phyloP scores from a whole-genome alignment of 1,139 yeast genomes.

The Lodderomyces orthopsilosis region DNA sequence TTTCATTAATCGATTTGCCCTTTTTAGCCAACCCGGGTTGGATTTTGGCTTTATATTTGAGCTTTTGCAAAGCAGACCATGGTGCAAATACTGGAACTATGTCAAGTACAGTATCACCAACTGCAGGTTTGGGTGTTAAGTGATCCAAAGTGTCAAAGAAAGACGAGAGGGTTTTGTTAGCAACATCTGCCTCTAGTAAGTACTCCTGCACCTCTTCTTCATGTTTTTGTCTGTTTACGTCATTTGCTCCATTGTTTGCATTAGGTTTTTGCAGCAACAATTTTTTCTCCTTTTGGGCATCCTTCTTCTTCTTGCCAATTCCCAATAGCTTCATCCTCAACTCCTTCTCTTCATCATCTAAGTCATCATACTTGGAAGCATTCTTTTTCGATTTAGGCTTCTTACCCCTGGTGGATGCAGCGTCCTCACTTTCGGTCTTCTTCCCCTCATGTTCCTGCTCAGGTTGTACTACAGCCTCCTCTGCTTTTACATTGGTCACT shows the following conservation, averaged over 20 bases:
- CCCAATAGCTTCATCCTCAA: constrained; percentile 80
- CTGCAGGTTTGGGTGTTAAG: constrained; percentile 40
- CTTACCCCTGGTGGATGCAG: constrained; percentile 63
- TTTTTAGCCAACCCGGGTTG: constrained; percentile 87
- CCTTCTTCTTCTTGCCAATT: constrained; percentile 64
- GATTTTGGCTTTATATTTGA: constrained; percentile 79
- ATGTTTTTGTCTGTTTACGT: constrained; percentile 45
- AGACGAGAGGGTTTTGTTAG: constrained; percentile 26
- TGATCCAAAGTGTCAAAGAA: constrained; percentile 42
- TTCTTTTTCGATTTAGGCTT: constrained; percentile 81
- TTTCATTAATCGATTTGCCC: constrained; percentile 79
- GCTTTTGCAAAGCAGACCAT: constrained; percentile 74
- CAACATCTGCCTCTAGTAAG: constrained; percentile 33
- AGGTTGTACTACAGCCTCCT: constrained; percentile 10
- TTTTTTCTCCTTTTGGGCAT: constrained; percentile 26
- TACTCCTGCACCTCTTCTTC: constrained; percentile 52
- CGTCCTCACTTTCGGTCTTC: constrained; percentile 4
- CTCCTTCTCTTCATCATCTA: constrained; percentile 83
- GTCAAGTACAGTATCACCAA: constrained; percentile 47
- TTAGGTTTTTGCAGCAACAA: constrained; percentile 25
- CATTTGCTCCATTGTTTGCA: constrained; percentile 23
- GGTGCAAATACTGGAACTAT: constrained; percentile 92
- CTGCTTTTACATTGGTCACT: constrained; percentile 12
- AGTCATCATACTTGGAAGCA: constrained; percentile 79
- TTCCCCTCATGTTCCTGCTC: constrained; percentile 13